These are phyloP conservation scores for Suillus hirtellus DNA, from an alignment of 768 basidiomycete genomes.

Conservation along the genomic window DNA sequence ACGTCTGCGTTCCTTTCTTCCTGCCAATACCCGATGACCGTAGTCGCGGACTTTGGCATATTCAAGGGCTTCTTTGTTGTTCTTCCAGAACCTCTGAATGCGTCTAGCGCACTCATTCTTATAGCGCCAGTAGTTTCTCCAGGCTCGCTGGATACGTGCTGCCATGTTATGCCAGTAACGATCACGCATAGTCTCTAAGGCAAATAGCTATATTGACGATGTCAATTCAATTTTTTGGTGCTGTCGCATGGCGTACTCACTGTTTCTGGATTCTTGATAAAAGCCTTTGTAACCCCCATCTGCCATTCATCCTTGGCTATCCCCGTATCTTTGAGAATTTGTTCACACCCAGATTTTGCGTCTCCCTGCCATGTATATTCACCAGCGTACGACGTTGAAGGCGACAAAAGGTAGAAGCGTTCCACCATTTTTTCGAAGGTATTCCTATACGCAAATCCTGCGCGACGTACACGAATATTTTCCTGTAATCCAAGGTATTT, in stretches of 20 bases:
- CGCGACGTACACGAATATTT: constrained; percentile 95
- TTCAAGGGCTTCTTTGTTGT: constrained; percentile 91
- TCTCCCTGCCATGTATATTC: constrained; percentile 98
- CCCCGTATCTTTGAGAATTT: constrained; percentile 92
- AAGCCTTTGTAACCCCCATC: constrained; percentile 98
- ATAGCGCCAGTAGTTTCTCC: constrained; percentile 93
- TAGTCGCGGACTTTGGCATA: constrained; percentile 93
- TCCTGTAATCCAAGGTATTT: constrained; percentile 99
- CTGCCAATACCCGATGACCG: constrained; percentile 88
- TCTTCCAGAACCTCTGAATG: constrained; percentile 98
- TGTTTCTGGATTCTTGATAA: constrained; percentile 99
- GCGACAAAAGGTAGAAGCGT: constrained; percentile 93
- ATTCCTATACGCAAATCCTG: constrained; percentile 97
- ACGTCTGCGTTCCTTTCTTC: constrained; percentile 89
- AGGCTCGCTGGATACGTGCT: constrained; percentile 91
- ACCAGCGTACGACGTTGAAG: constrained; percentile 95
- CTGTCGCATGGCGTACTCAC: constrained; percentile 42
- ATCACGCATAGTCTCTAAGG: constrained; percentile 97
- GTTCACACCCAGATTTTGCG: constrained; percentile 85
- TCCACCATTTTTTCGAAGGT: constrained; percentile 99
- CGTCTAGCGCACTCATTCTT: constrained; percentile 92
- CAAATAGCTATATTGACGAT: constrained; percentile 75
- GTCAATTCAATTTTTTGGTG: neutral
- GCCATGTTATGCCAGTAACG: constrained; percentile 99
- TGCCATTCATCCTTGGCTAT: constrained; percentile 99